Evolutionary conservation across 2,329 filamentous ascomycete genomes (phyloP), one percentile per base, ranked within the genome.

Genomic region (Alternaria panax): DNA sequence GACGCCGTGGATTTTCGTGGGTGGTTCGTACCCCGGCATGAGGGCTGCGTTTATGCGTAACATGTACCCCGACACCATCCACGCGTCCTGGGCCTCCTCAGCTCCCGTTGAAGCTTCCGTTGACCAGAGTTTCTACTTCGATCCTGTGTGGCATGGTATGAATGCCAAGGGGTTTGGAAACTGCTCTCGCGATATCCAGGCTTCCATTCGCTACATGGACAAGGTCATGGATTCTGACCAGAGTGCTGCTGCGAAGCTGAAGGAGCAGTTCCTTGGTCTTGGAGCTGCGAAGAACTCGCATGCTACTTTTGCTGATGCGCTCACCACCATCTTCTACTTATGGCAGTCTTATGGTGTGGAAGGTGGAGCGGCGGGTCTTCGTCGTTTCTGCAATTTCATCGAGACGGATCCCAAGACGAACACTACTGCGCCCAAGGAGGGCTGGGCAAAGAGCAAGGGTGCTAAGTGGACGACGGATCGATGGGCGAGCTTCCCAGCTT

Each of bases 41-140:
- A 74, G 77, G 16, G 77, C 76, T 4, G 77, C 76, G 2, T 78
- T 78, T 61, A 71, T 80, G 69, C 75, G 78, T 5, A 65, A 78
- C 36, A 69, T 70, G 58, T 79, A 79, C 52, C 78, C 77, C 0
- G 69, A 78, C 5, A 79, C 75, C 8, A 78, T 80, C 22, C 75
- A 70, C 57, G 77, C 77, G 3, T 60, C 68, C 1, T 80, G 68
- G 43, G 75, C 77, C 11, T 76, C 76, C 4, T 78, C 77, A 4
- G 76, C 77, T 0, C 76, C 77, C 0, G 79, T 84, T 0, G 73
- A 86, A 64, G 82, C 83, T 3, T 74, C 71, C 5, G 65, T 81
- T n/a, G 78, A 85, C 57, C 83, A 84, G 80, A 80, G 78, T n/a
- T 71, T 79, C 22, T 86, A 85, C 66, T 85, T 78, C 52, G 82